Evolutionary conservation across 768 basidiomycete species (phyloP).

Genomic region (Xerocomus potaroensis): DNA sequence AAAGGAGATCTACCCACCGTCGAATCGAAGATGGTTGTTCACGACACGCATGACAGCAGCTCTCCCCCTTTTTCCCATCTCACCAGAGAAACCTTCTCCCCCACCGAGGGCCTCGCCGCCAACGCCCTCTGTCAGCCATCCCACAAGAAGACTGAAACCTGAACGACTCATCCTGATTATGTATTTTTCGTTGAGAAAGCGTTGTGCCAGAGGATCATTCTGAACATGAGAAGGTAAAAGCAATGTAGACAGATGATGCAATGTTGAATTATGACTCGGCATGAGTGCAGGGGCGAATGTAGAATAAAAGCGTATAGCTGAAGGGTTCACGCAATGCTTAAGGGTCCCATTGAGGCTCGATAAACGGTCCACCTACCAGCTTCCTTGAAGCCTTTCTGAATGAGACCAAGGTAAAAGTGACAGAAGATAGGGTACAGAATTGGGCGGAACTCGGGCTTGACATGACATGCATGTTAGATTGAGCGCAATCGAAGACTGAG

Average conservation of each 20-base stretch:
- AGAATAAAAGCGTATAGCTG: conserved; percentile 73
- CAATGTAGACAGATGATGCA: conserved; percentile 77
- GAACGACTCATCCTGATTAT: conserved; percentile 85
- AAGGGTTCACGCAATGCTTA: conserved; percentile 11
- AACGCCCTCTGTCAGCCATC: conserved; percentile 93
- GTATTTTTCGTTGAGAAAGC: conserved; percentile 90
- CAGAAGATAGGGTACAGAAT: conserved; percentile 95
- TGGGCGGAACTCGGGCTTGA: conserved; percentile 86
- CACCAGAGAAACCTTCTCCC: conserved; percentile 75
- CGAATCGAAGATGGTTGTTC: conserved; percentile 88
- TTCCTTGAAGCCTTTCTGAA: conserved; percentile 85
- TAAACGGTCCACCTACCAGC: conserved; percentile 55
- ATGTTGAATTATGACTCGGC: conserved; percentile 57
- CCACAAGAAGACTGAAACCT: conserved; percentile 85
- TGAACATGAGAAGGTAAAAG: conserved; percentile 81
- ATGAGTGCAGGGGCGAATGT: conserved; percentile 67
- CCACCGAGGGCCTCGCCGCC: conserved; percentile 81
- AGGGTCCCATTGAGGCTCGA: neutral
- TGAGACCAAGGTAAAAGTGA: conserved; percentile 93
- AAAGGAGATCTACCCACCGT: conserved; percentile 50
- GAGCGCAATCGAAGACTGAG: neutral
- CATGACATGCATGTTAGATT: conserved; percentile 11
- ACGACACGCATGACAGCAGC: conserved; percentile 91
- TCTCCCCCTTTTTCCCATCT: conserved; percentile 79
- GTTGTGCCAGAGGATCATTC: conserved; percentile 75